Conservation (phyloP, 1,139 yeast species). For the Pichia sp. region DNA sequence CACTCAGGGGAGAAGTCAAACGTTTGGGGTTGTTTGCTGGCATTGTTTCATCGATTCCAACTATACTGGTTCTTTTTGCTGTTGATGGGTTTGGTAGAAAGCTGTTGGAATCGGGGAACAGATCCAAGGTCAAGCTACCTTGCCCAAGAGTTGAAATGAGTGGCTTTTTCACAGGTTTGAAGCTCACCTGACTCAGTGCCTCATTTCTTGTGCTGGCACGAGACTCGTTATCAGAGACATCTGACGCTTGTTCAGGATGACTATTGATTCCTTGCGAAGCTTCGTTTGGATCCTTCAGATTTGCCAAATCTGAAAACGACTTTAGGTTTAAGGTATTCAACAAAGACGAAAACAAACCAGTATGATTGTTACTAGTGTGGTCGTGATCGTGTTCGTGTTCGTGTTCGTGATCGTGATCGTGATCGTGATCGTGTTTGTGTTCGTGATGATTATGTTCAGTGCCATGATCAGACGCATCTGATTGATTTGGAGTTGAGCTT, state of each 20-base stretch:
- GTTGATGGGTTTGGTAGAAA: no score
- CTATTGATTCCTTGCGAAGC: not conserved
- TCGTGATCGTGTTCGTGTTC: not conserved
- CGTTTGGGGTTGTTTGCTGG: no score
- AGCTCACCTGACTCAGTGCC: constrained; percentile 31
- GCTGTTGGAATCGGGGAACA: constrained; percentile 23
- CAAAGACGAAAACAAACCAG: constrained; percentile 19
- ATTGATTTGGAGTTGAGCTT: constrained; percentile 9
- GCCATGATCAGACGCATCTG: constrained; percentile 4
- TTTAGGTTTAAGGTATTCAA: constrained; percentile 21
- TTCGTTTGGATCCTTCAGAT: not conserved
- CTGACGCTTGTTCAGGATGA: not conserved
- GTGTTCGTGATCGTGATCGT: not conserved
- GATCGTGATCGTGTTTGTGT: not conserved
- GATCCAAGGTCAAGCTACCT: constrained; percentile 60
- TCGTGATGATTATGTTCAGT: not conserved
- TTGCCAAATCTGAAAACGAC: constrained; percentile 15
- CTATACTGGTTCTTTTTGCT: no score
- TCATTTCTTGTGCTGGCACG: not conserved
- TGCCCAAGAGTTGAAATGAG: constrained; percentile 60
- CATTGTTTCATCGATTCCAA: no score
- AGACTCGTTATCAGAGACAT: not conserved
- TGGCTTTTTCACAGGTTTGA: constrained; percentile 50
- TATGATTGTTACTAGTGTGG: constrained; percentile 2
- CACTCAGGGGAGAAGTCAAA: no score